phyloP scores from a whole-genome alignment of 495 filamentous ascomycete genomes.

The Neurospora sp. region DNA sequence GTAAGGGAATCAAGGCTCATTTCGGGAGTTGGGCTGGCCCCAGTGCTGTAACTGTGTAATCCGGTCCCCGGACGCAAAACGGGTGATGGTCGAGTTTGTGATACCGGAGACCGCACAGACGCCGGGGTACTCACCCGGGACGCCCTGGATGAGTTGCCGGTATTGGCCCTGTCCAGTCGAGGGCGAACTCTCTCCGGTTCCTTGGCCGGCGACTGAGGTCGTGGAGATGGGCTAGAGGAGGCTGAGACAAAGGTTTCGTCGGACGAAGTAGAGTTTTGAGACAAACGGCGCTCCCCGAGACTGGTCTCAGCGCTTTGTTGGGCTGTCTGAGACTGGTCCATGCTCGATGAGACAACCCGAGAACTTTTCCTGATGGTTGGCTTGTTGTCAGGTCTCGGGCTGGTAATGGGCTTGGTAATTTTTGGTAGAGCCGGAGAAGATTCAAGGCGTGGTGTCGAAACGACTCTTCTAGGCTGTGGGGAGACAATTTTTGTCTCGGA shows the following conservation, averaged over 20 bases:
- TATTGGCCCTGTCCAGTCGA: constrained; percentile 4
- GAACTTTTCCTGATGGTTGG: not conserved
- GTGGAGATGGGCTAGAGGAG: constrained; percentile 28
- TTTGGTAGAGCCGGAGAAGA: constrained; percentile 7
- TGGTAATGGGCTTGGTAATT: not conserved
- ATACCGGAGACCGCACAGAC: not conserved
- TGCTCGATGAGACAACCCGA: not conserved
- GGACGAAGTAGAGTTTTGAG: constrained; percentile 26
- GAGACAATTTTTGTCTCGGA: constrained; percentile 9
- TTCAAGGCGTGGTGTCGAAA: constrained; percentile 11
- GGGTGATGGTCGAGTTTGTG: not conserved
- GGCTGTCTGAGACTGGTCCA: not conserved
- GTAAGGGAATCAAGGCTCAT: constrained; percentile 35
- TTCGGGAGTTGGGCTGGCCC: constrained; percentile 9
- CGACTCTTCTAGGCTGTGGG: constrained; percentile 9
- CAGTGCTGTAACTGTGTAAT: constrained; percentile 1
- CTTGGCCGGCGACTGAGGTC: constrained; percentile 15
- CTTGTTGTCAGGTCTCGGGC: not conserved
- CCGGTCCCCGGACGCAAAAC: not conserved
- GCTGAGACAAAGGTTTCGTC: constrained; percentile 39
- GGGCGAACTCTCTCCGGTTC: not conserved
- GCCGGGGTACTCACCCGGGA: not conserved
- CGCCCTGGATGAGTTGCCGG: constrained; percentile 8
- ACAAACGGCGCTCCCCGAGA: constrained; percentile 4
- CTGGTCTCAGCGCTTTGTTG: not conserved